phyloP scores from a whole-genome alignment of 208 protist species.

The Tritrichomonas musculus region DNA sequence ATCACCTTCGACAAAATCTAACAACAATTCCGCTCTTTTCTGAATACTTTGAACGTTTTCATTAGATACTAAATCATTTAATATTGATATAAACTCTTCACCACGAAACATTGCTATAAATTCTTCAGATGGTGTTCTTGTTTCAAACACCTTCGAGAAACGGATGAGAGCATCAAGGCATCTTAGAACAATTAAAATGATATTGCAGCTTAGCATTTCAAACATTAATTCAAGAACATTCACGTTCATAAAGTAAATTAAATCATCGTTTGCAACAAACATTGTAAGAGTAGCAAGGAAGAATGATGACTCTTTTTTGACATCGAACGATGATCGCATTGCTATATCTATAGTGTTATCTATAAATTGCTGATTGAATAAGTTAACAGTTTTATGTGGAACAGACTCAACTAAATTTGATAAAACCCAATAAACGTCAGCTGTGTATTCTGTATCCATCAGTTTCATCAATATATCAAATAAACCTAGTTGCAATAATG shows the following conservation, averaged over 20 bases:
- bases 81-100: background rate
- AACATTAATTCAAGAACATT: background rate
- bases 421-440: constrained; percentile 1
- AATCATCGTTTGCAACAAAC: background rate
- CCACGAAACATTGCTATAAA: background rate
- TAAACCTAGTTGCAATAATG: background rate
- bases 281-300: background rate
- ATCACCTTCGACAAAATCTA: background rate
- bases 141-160: background rate
- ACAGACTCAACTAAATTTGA: background rate
- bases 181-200: background rate
- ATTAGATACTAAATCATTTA: background rate
- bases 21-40: background rate
- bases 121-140: background rate
- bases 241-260: background rate
- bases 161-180: background rate
- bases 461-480: background rate
- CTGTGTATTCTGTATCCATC: background rate
- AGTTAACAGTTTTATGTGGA: too few species aligned
- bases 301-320: background rate
- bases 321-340: background rate
- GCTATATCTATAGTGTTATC: background rate
- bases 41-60: background rate
- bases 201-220: background rate
- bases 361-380: background rate